These are phyloP conservation scores for Pezicula rhizophila DNA, from an alignment of 2,329 filamentous ascomycete genomes.

Conservation along the genomic window DNA sequence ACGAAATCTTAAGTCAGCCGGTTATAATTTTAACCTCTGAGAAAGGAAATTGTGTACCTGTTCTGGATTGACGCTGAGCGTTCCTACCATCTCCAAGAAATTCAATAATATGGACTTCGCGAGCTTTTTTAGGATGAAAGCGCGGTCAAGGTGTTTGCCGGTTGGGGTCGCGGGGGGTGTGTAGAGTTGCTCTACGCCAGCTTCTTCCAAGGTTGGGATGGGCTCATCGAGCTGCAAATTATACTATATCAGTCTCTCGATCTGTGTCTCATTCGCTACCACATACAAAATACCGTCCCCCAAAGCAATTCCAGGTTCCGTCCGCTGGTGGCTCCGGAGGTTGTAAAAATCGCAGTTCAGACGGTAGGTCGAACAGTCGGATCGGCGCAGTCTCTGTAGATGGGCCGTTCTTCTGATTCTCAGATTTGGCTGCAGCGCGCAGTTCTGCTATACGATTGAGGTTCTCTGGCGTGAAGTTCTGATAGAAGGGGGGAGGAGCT, in stretches of 20 bases:
- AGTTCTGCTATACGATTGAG: slow-evolving; percentile 50
- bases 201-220: slow-evolving; percentile 61
- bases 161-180: slow-evolving; percentile 22
- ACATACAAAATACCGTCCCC: slow-evolving; percentile 54
- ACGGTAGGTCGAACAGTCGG: slow-evolving; percentile 23
- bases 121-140: slow-evolving; percentile 66
- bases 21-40: slow-evolving; percentile 6
- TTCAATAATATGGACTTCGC: slow-evolving; percentile 82
- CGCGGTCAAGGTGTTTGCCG: slow-evolving; percentile 52
- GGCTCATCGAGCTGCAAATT: slow-evolving; percentile 48
- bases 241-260: slow-evolving; percentile 10
- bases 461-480: slow-evolving; percentile 76
- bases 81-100: slow-evolving; percentile 77
- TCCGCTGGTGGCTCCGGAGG: slow-evolving; percentile 70
- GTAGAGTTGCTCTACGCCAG: slow-evolving; percentile 67
- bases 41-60: slow-evolving; percentile 29
- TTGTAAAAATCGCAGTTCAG: slow-evolving; percentile 70
- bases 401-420: slow-evolving; percentile 4
- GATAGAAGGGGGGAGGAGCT: slow-evolving; percentile 84
- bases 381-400: slow-evolving; percentile 21
- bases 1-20: slow-evolving; percentile 18
- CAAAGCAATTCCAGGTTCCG: slow-evolving; percentile 71
- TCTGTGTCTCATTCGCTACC: background rate
- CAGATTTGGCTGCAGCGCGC: slow-evolving; percentile 26
- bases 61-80: slow-evolving; percentile 61